These are phyloP conservation scores for Candida loeiensis DNA, from an alignment of 805 yeast genomes.

Conservation along the genomic window DNA sequence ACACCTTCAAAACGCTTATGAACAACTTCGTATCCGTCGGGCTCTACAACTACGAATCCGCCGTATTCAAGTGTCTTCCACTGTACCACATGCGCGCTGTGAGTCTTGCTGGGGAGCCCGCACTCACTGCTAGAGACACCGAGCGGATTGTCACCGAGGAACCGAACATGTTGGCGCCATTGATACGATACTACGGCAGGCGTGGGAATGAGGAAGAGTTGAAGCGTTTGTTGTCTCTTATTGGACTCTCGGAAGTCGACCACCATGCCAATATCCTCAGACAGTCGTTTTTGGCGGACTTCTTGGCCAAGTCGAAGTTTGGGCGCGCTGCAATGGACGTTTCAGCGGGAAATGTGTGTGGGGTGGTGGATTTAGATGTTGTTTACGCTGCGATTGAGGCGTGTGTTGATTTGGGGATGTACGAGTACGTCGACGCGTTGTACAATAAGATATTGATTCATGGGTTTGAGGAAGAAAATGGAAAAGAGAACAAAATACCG, in stretches of 20 bases:
- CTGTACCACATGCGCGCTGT: conserved; percentile 17
- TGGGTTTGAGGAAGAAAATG: conserved; percentile 13
- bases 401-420: conserved; percentile 25
- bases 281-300: conserved; percentile 17
- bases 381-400: conserved; percentile 27
- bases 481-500: background rate
- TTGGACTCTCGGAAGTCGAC: conserved; percentile 22
- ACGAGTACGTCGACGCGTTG: conserved; percentile 30
- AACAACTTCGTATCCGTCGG: conserved; percentile 22
- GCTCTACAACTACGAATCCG: conserved; percentile 24
- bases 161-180: conserved; percentile 27
- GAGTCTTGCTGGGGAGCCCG: background rate
- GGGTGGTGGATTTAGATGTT: conserved; percentile 12
- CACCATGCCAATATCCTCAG: conserved; percentile 20
- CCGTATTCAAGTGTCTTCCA: conserved; percentile 26
- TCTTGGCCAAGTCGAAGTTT: conserved; percentile 28
- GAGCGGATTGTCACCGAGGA: conserved; percentile 21
- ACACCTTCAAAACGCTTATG: conserved; percentile 23
- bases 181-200: conserved; percentile 24
- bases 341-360: background rate
- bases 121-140: background rate
- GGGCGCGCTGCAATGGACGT: background rate
- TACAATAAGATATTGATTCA: conserved; percentile 30
- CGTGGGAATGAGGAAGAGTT: conserved; percentile 19
- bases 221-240: conserved; percentile 24